Evolutionary conservation across 1,284 basidiomycete species (phyloP).

Genomic region (Dichomitus squalens): DNA sequence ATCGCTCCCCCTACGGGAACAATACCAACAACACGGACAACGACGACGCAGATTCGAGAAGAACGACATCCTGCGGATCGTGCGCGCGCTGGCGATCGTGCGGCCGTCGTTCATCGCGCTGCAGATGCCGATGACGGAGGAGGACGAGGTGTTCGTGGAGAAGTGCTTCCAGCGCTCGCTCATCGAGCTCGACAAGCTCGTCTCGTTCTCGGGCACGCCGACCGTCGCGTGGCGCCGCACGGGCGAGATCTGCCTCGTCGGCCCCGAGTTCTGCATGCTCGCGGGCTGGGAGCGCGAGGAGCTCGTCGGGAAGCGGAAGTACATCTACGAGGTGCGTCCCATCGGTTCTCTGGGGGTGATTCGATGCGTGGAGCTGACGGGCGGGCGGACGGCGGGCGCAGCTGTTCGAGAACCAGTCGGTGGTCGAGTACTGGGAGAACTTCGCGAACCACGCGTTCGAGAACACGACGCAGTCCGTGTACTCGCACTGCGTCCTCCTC

Average conservation of each 20-base stretch:
- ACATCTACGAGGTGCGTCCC: conserved; percentile 81
- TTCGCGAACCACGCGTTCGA: conserved; percentile 95
- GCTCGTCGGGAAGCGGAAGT: conserved; percentile 77
- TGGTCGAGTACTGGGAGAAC: conserved; percentile 95
- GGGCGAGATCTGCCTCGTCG: conserved; percentile 96
- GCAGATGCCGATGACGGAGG: conserved; percentile 92
- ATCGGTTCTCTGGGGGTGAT: not conserved
- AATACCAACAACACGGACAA: too few relatives aligned
- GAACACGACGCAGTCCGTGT: conserved; percentile 93
- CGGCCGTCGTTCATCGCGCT: conserved; percentile 94
- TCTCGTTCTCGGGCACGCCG: conserved; percentile 97
- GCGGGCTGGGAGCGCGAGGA: conserved; percentile 89
- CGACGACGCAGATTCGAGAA: conserved; percentile 84
- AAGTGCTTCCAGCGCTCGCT: conserved; percentile 93
- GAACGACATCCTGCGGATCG: conserved; percentile 92
- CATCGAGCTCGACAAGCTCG: conserved; percentile 94
- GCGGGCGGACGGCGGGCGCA: conserved; percentile 31
- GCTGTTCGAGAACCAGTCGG: conserved; percentile 89
- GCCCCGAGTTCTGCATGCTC: conserved; percentile 94
- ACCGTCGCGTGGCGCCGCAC: conserved; percentile 99
- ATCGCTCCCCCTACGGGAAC: too few relatives aligned
- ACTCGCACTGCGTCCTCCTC: conserved; percentile 85
- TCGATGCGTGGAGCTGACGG: conserved; percentile 14
- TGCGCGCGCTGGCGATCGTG: conserved; percentile 92
- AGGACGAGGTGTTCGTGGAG: conserved; percentile 95